Evolutionary conservation across 2,329 filamentous ascomycete genomes (phyloP).

Genomic region (Aureobasidium subglaciale): DNA sequence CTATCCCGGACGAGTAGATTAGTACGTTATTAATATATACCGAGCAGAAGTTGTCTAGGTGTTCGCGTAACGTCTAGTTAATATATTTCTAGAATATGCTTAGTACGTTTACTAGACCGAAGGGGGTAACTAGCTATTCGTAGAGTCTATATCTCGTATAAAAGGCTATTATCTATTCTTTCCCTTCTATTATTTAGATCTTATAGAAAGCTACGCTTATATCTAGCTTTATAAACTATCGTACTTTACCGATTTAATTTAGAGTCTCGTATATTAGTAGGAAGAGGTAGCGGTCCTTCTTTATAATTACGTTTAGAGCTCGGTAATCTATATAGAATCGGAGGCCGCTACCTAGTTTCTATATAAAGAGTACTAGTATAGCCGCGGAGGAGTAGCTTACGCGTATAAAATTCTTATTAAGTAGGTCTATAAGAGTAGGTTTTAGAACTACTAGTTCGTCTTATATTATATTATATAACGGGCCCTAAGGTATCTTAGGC

Average conservation of each 20-base stretch:
- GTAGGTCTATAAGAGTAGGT: background rate
- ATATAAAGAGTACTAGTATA: background rate
- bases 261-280: background rate
- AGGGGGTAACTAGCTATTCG: background rate
- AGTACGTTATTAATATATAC: background rate
- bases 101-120: background rate
- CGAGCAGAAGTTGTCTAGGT: background rate
- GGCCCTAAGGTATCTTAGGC: no score
- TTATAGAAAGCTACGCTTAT: background rate
- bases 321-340: background rate
- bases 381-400: background rate
- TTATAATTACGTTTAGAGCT: background rate
- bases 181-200: background rate
- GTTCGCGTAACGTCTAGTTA: background rate
- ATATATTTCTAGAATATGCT: background rate
- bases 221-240: background rate
- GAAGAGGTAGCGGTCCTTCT: background rate
- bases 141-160: background rate
- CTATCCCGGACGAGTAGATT: background rate
- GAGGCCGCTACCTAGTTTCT: background rate
- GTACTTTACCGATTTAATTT: background rate
- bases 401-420: background rate
- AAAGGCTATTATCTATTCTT: background rate
- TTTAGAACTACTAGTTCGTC: no score
- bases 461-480: no score